Conservation (phyloP, 371 early-diverging fungal genomes). For the Mortierella sp. region DNA sequence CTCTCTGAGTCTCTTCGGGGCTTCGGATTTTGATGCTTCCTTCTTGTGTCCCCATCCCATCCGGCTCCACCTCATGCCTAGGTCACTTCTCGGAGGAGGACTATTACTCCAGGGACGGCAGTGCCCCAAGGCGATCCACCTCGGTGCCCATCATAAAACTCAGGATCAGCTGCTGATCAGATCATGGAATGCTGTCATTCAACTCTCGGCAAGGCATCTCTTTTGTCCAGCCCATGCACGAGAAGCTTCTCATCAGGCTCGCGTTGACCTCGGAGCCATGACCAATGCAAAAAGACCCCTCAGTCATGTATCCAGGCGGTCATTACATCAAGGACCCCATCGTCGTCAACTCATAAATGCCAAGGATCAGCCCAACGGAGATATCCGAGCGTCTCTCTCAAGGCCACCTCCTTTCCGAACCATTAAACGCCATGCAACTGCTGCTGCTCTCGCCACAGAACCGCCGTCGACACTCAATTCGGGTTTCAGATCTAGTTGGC, state of each 20-base stretch:
- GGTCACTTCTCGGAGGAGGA: conserved; percentile 2
- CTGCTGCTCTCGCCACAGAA: conserved; percentile 17
- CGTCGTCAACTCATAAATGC: no score
- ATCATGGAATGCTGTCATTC: conserved; percentile 45
- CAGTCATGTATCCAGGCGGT: no score
- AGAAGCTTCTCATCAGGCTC: no score
- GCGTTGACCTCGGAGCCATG: no score
- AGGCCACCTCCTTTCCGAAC: no score
- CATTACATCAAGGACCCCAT: no score
- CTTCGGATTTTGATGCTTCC: not conserved
- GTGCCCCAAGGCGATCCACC: not conserved
- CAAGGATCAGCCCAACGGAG: no score
- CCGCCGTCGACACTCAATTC: not conserved
- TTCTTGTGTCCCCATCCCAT: not conserved
- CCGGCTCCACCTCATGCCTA: not conserved
- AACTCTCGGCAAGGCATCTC: conserved; percentile 45
- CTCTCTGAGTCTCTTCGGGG: no score
- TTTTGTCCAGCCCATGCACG: conserved; percentile 38
- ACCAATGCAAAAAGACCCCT: no score
- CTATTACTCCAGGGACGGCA: not conserved
- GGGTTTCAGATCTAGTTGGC: not conserved
- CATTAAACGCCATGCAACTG: not conserved
- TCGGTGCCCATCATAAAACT: not conserved
- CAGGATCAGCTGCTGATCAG: conserved; percentile 8
- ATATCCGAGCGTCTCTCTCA: no score